These are phyloP conservation scores for Phytophthora hibernalis DNA, from an alignment of 352 stramenopile genomes.

Conservation along the genomic window DNA sequence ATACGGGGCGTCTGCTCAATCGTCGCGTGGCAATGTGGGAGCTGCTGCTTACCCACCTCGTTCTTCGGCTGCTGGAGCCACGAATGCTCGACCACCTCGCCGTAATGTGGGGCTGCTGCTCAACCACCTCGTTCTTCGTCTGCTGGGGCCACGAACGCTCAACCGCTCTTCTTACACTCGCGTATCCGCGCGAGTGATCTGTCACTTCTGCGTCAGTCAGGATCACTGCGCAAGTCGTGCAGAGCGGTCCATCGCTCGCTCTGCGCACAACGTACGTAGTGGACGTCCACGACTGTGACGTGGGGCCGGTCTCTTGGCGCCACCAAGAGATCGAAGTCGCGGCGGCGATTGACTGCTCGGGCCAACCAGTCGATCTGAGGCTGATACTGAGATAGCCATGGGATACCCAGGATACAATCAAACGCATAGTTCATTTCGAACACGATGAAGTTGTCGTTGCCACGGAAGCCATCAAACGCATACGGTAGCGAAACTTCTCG, in stretches of 20 bases:
- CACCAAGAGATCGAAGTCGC: constrained; percentile 4
- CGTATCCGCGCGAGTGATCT: no score
- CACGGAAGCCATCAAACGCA: no score
- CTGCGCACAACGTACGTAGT: constrained; percentile 1
- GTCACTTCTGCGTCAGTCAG: no score
- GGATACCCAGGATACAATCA: constrained; percentile 33
- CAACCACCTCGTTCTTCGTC: no score
- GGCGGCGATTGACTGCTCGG: constrained; percentile 8
- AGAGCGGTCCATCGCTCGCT: constrained; percentile 13
- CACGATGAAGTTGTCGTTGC: no score
- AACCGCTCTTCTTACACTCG: no score
- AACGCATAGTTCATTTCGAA: constrained; percentile 38
- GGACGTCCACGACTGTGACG: constrained; percentile 11
- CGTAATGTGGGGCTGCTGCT: neutral
- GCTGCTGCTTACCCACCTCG: neutral
- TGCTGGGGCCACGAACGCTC: no score
- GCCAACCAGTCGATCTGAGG: constrained; percentile 19
- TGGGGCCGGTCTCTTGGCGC: constrained; percentile 1
- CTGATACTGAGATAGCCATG: constrained; percentile 15
- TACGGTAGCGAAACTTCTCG: no score
- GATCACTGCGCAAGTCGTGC: no score
- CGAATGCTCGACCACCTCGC: no score
- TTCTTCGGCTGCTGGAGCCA: neutral
- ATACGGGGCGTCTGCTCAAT: neutral
- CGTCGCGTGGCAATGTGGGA: no score